phyloP scores from a whole-genome alignment of 345 rosid genomes.

The Hypericum perforatum region DNA sequence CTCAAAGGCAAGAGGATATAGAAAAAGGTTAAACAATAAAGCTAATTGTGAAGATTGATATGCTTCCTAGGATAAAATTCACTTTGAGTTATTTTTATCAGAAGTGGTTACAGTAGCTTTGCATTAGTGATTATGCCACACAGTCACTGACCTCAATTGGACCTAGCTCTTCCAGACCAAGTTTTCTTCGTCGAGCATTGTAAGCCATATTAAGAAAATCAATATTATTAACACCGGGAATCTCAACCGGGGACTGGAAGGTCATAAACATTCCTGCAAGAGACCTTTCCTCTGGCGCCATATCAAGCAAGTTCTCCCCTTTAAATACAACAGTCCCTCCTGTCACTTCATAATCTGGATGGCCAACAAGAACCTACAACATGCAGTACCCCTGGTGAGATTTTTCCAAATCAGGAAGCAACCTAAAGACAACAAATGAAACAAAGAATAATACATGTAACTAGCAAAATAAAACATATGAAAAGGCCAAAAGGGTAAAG shows the following conservation, averaged over 20 bases:
- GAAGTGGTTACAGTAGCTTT: too few relatives aligned
- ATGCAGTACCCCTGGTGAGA: not conserved
- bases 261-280: conserved; percentile 97
- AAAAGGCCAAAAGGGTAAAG: not conserved
- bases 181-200: conserved; percentile 76
- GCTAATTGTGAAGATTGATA: too few relatives aligned
- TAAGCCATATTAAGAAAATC: conserved; percentile 93
- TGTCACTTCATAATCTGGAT: conserved; percentile 89
- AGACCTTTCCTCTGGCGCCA: conserved; percentile 93
- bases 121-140: not conserved
- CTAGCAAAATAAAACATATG: not conserved
- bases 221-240: conserved; percentile 85
- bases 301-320: conserved; percentile 71
- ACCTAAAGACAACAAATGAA: not conserved
- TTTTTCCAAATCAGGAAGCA: not conserved
- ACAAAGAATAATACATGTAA: not conserved
- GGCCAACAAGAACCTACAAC: conserved; percentile 84
- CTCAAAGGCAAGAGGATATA: not conserved
- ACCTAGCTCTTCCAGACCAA: conserved; percentile 71
- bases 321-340: conserved; percentile 77
- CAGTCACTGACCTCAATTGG: conserved; percentile 56
- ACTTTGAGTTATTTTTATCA: too few relatives aligned
- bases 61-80: too few relatives aligned
- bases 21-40: too few relatives aligned
- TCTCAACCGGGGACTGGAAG: conserved; percentile 85